Evolutionary conservation across 495 filamentous ascomycete species (phyloP).

Genomic region (Penicillium paxilli): DNA sequence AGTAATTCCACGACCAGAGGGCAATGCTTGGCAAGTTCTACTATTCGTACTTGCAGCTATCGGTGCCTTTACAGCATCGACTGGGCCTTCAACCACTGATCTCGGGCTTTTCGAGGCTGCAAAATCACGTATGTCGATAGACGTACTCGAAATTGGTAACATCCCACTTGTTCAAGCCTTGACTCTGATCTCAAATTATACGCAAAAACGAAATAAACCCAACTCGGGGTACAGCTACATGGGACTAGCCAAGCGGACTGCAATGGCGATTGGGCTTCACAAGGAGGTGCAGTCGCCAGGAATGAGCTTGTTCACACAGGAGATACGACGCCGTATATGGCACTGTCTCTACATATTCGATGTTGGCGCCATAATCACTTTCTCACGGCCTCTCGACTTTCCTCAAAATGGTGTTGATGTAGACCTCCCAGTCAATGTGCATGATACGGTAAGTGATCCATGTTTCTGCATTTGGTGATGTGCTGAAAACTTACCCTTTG

Average conservation of each 20-base stretch:
- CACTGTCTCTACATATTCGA: slow-evolving; percentile 23
- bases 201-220: slow-evolving; percentile 23
- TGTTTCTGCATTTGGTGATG: background rate
- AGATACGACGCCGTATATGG: slow-evolving; percentile 20
- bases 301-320: slow-evolving; percentile 3
- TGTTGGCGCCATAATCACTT: slow-evolving; percentile 19
- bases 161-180: slow-evolving; percentile 17
- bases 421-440: slow-evolving; percentile 16
- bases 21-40: slow-evolving; percentile 17
- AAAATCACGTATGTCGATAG: slow-evolving; percentile 17
- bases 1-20: slow-evolving; percentile 13
- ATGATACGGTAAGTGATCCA: slow-evolving; percentile 10
- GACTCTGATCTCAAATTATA: slow-evolving; percentile 17
- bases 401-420: slow-evolving; percentile 17
- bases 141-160: slow-evolving; percentile 21
- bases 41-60: slow-evolving; percentile 16
- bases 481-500: background rate
- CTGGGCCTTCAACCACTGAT: slow-evolving; percentile 9
- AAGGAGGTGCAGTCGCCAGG: slow-evolving; percentile 17
- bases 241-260: slow-evolving; percentile 20
- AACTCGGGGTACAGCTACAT: slow-evolving; percentile 24
- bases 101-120: slow-evolving; percentile 18
- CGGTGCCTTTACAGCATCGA: slow-evolving; percentile 12
- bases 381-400: slow-evolving; percentile 21
- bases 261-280: slow-evolving; percentile 22